Percentiles rank a stretch among this genome's conserved stretches.
Evolutionary conservation across 306 rosid species (phyloP).

Genomic region (Begonia masoniana): DNA sequence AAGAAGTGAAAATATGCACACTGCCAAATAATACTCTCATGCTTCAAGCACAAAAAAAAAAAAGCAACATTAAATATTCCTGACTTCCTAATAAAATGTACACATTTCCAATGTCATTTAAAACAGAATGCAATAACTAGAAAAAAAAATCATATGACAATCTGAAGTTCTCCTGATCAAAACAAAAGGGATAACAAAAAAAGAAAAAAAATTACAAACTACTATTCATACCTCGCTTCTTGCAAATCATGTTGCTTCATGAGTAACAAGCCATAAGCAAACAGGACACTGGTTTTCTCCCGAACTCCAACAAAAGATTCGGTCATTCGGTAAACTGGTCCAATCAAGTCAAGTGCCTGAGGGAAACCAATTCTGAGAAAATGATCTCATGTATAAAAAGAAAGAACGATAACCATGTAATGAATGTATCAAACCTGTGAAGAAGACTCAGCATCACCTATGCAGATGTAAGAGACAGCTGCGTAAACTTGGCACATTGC

Average conservation of each 20-base stretch:
- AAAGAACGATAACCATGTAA: not conserved
- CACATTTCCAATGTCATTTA: no score
- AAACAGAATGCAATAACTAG: no score
- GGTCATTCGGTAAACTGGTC: conserved; percentile 81
- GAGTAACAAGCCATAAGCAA: conserved; percentile 83
- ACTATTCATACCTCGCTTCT: conserved; percentile 61
- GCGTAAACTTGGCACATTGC: conserved; percentile 87
- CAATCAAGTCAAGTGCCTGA: conserved; percentile 91
- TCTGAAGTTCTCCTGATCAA: no score
- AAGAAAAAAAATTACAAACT: not conserved
- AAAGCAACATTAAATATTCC: no score
- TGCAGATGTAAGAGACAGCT: conserved; percentile 86
- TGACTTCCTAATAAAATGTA: no score
- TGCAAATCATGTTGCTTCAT: conserved; percentile 92
- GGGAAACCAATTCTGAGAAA: no score
- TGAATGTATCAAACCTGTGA: conserved; percentile 45
- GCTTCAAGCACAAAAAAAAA: no score
- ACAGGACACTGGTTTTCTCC: conserved; percentile 88
- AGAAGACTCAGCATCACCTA: conserved; percentile 94
- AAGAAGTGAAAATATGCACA: no score
- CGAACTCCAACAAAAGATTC: conserved; percentile 98
- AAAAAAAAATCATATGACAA: no score
- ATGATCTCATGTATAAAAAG: no score
- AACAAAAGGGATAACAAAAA: no score
- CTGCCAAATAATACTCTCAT: no score